These are phyloP conservation scores for Ophiocordyceps robertsii DNA, from an alignment of 2,329 filamentous ascomycete species.

Conservation along the genomic window DNA sequence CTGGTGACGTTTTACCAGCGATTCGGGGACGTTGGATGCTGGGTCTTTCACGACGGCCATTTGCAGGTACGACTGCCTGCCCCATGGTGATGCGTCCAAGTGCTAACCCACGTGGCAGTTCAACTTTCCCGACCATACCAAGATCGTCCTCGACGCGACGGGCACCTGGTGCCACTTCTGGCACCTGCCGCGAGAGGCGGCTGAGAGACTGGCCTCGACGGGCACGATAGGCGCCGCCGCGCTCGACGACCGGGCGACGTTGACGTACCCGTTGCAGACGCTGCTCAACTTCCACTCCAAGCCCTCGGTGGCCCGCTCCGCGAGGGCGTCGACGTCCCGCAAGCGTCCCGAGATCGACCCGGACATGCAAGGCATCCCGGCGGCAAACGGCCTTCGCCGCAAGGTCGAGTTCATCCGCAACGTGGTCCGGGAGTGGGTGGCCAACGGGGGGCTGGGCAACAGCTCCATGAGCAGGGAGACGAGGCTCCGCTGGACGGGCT, in stretches of 20 bases:
- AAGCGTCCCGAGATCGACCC: conserved; percentile 47
- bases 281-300: conserved; percentile 54
- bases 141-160: conserved; percentile 62
- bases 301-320: conserved; percentile 23
- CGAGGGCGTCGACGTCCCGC: conserved; percentile 32
- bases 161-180: conserved; percentile 70
- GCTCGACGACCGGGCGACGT: conserved; percentile 54
- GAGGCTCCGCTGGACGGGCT: conserved; percentile 44
- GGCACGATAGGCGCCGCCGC: conserved; percentile 59
- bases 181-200: conserved; percentile 59
- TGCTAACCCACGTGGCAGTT: conserved; percentile 41
- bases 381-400: conserved; percentile 57
- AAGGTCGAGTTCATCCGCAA: conserved; percentile 62
- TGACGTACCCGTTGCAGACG: conserved; percentile 60
- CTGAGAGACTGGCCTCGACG: conserved; percentile 47
- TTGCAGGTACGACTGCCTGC: conserved; percentile 56
- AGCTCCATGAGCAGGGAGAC: conserved; percentile 42
- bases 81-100: no score
- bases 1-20: conserved; percentile 72
- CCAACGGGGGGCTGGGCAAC: conserved; percentile 56
- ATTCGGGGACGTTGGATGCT: conserved; percentile 68
- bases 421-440: conserved; percentile 58
- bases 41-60: conserved; percentile 69
- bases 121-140: conserved; percentile 82
- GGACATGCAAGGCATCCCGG: conserved; percentile 49